A percentile compares a stretch with the other conserved stretches of the same genome.
phyloP scores from a whole-genome alignment of 805 yeast species.

The Clavispora carvajalis region DNA sequence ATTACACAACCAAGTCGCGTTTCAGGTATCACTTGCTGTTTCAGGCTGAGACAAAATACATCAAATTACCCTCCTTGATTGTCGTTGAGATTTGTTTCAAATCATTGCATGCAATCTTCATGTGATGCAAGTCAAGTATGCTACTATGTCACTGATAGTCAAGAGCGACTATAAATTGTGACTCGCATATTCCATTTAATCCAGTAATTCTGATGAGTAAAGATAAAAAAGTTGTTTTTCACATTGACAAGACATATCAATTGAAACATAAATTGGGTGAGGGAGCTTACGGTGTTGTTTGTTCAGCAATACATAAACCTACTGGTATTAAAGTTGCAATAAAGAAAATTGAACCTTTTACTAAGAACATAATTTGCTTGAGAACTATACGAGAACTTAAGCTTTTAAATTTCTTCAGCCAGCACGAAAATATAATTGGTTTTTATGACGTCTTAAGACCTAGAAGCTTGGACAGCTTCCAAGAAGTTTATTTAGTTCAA shows the following conservation, averaged over 20 bases:
- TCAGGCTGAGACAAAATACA: background rate
- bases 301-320: slow-evolving; percentile 60
- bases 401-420: slow-evolving; percentile 55
- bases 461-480: slow-evolving; percentile 48
- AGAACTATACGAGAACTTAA: slow-evolving; percentile 70
- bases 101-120: background rate
- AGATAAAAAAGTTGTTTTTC: slow-evolving; percentile 38
- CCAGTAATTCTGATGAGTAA: background rate
- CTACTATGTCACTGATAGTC: background rate
- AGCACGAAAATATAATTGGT: slow-evolving; percentile 68
- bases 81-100: background rate
- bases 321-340: slow-evolving; percentile 66
- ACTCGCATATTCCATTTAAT: background rate
- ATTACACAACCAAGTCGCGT: no score
- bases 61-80: background rate
- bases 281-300: slow-evolving; percentile 80
- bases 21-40: background rate
- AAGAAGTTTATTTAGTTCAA: slow-evolving; percentile 70
- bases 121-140: background rate
- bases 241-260: slow-evolving; percentile 57
- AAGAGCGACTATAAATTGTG: background rate
- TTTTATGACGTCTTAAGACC: slow-evolving; percentile 67
- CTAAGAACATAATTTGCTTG: slow-evolving; percentile 57
- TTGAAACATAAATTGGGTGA: slow-evolving; percentile 63
- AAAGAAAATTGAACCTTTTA: slow-evolving; percentile 70